Conservation (phyloP, 768 basidiomycete species). For the Hygrocybe coccinea region DNA sequence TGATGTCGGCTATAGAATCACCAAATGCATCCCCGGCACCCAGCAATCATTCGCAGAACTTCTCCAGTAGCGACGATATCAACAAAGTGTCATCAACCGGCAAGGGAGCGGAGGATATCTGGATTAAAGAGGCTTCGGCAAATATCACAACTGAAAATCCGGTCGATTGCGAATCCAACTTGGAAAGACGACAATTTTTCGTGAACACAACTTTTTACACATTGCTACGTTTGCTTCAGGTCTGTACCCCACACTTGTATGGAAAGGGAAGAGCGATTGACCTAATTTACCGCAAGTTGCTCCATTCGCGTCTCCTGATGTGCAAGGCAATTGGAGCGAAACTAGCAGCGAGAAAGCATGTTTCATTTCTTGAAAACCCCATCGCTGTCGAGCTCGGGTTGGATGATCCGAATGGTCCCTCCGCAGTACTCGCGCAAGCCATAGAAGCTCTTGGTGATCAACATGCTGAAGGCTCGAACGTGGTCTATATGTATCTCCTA, state of each 20-base stretch:
- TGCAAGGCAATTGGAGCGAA: constrained; percentile 80
- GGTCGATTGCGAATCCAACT: constrained; percentile 24
- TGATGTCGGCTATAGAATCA: constrained; percentile 19
- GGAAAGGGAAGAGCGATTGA: constrained; percentile 12
- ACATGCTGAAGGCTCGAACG: constrained; percentile 46
- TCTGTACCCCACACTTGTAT: constrained; percentile 24
- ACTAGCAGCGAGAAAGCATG: constrained; percentile 63
- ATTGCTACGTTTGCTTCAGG: constrained; percentile 84
- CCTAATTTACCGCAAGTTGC: constrained; percentile 54
- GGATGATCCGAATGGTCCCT: constrained; percentile 76
- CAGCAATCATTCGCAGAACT: constrained; percentile 1
- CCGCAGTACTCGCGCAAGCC: constrained; percentile 62
- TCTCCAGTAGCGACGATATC: neutral
- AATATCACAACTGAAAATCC: constrained; percentile 22
- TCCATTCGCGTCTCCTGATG: constrained; percentile 80
- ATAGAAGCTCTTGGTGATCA: constrained; percentile 55
- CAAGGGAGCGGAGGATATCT: constrained; percentile 41
- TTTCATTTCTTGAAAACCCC: constrained; percentile 66
- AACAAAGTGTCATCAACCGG: neutral
- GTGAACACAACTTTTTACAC: constrained; percentile 92
- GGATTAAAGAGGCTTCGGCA: constrained; percentile 53
- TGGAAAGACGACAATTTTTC: constrained; percentile 65
- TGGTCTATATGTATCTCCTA: constrained; percentile 84
- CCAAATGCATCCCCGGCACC: constrained; percentile 8
- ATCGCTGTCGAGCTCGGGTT: constrained; percentile 80